phyloP scores from a whole-genome alignment of 1,284 basidiomycete species.

The Exobasidium cylindrosporum region DNA sequence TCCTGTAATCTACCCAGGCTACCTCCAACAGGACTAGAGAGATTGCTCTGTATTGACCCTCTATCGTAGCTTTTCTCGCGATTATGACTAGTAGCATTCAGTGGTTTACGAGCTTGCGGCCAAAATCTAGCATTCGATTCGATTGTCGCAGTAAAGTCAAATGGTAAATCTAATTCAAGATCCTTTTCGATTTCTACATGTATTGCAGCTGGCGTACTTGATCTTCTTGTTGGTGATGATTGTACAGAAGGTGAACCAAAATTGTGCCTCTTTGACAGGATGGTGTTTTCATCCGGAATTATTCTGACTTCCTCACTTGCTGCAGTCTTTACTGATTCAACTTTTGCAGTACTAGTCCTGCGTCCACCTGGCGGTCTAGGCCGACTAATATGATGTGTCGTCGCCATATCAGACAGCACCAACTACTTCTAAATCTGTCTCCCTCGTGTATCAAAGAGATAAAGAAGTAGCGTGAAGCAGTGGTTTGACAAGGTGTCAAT shows the following conservation, averaged over 20 bases:
- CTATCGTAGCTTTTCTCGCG: neutral
- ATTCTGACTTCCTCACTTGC: neutral
- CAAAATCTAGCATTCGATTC: neutral
- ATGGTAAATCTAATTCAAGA: constrained; percentile 19
- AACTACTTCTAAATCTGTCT: too few species aligned
- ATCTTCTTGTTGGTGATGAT: neutral
- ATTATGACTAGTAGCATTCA: neutral
- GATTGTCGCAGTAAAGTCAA: constrained; percentile 12
- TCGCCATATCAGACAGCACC: neutral
- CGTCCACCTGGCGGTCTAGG: constrained; percentile 1
- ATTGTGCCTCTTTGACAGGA: neutral
- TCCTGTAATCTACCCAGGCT: neutral
- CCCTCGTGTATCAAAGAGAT: too few species aligned
- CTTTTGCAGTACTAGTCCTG: neutral
- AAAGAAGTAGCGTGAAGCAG: too few species aligned
- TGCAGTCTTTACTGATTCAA: neutral
- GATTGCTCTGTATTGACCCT: neutral
- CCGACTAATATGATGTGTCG: neutral
- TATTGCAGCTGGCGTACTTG: neutral
- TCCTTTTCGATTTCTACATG: constrained; percentile 7
- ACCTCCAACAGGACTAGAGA: neutral
- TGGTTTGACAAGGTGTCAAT: too few species aligned
- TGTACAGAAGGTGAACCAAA: neutral
- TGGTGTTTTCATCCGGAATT: neutral
- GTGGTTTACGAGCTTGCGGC: neutral